phyloP scores from a whole-genome alignment of 768 basidiomycete species.

The Symmetrospora coprosmae region DNA sequence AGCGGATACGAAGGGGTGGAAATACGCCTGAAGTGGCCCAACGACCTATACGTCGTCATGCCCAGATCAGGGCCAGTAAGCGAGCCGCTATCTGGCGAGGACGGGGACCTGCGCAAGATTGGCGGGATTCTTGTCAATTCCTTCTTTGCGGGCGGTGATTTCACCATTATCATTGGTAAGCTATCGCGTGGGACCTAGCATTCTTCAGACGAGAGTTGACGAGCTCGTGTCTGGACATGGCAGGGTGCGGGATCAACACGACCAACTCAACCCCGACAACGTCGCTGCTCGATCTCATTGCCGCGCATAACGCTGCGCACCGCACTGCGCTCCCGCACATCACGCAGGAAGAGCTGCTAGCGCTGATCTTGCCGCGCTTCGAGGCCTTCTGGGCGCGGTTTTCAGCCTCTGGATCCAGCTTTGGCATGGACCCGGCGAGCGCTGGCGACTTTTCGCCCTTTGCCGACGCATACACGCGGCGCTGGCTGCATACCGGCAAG shows the following conservation, averaged over 20 bases:
- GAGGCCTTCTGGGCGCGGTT: conserved; percentile 66
- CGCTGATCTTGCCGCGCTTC: conserved; percentile 60
- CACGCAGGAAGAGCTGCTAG: conserved; percentile 59
- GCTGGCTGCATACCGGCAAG: conserved; percentile 86
- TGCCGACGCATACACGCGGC: conserved; percentile 56
- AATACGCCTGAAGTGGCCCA: conserved; percentile 87
- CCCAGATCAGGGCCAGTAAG: no score
- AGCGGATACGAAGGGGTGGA: conserved; percentile 44
- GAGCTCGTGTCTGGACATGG: not conserved
- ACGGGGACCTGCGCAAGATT: conserved; percentile 50
- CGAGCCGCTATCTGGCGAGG: no score
- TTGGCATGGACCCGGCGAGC: no score
- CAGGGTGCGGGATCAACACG: conserved; percentile 82
- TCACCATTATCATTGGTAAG: conserved; percentile 69
- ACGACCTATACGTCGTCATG: conserved; percentile 68
- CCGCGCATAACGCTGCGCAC: conserved; percentile 32
- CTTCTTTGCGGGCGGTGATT: conserved; percentile 56
- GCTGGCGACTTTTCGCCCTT: conserved; percentile 65
- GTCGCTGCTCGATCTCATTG: conserved; percentile 59
- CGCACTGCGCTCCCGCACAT: conserved; percentile 40
- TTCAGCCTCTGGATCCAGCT: no score
- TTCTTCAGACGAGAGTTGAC: no score
- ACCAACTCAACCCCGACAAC: conserved; percentile 66
- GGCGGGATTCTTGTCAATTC: conserved; percentile 87
- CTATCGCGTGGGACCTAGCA: no score